These are phyloP conservation scores for Xylaria sp. DNA, from an alignment of 2,329 filamentous ascomycete species.

Conservation along the genomic window DNA sequence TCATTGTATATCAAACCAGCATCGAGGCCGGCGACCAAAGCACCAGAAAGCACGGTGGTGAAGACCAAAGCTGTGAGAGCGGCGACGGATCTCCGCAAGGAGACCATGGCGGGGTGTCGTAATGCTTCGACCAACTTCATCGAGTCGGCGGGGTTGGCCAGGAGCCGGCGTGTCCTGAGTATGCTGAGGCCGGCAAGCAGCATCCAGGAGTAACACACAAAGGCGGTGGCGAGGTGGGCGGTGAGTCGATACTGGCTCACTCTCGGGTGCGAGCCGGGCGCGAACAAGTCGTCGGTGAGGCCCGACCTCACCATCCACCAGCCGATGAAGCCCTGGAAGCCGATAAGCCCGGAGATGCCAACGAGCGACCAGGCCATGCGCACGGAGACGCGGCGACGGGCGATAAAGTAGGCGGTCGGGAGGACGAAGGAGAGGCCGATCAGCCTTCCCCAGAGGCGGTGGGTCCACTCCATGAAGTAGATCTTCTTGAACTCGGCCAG, in stretches of 20 bases:
- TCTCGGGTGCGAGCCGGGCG: slow-evolving; percentile 86
- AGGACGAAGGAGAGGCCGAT: slow-evolving; percentile 91
- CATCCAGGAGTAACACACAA: slow-evolving; percentile 95
- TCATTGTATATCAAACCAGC: slow-evolving; percentile 99
- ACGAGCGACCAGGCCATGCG: slow-evolving; percentile 81
- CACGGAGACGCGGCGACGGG: slow-evolving; percentile 78
- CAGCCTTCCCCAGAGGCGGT: slow-evolving; percentile 92
- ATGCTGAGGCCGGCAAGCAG: slow-evolving; percentile 87
- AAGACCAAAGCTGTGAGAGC: slow-evolving; percentile 82
- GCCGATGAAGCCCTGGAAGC: slow-evolving; percentile 92
- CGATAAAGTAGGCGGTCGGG: slow-evolving; percentile 89
- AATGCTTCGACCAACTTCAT: slow-evolving; percentile 70
- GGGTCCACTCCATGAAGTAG: slow-evolving; percentile 99
- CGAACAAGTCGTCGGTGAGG: slow-evolving; percentile 94
- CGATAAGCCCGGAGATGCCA: slow-evolving; percentile 89
- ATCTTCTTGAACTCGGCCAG: slow-evolving; percentile 97
- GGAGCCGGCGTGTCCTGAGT: slow-evolving; percentile 78
- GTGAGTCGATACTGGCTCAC: slow-evolving; percentile 95
- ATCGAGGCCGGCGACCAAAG: slow-evolving; percentile 92
- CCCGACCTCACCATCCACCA: slow-evolving; percentile 99
- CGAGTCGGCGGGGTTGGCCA: slow-evolving; percentile 73
- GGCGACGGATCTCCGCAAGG: slow-evolving; percentile 79
- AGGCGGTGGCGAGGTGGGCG: slow-evolving; percentile 88
- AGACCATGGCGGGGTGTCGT: slow-evolving; percentile 71
- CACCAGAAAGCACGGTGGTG: slow-evolving; percentile 91